Percentiles rank a stretch among this genome's conserved stretches.
Evolutionary conservation across 2,329 filamentous ascomycete genomes (phyloP).

Genomic region (Ophiostoma ips): DNA sequence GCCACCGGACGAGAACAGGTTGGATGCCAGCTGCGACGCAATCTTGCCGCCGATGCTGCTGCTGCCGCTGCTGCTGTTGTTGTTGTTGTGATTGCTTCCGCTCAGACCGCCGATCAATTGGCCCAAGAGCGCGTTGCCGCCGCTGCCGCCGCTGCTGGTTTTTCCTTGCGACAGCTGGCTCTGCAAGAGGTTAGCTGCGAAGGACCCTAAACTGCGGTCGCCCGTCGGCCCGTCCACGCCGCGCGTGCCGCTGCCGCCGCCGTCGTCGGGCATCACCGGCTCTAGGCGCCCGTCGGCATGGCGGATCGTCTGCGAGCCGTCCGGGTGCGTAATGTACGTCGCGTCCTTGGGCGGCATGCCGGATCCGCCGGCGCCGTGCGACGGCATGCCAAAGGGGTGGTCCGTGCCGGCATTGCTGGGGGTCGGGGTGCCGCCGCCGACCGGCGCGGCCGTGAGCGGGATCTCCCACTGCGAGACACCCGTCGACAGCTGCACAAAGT

Average conservation of each 20-base stretch:
- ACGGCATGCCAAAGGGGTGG: slow-evolving; percentile 47
- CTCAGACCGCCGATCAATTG: slow-evolving; percentile 31
- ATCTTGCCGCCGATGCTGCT: slow-evolving; percentile 34
- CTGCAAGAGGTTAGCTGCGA: slow-evolving; percentile 45
- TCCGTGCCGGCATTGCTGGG: slow-evolving; percentile 37
- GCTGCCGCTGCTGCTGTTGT: slow-evolving; percentile 5
- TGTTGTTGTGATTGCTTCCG: slow-evolving; percentile 17
- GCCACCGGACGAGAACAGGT: slow-evolving; percentile 36
- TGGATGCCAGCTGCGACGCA: slow-evolving; percentile 42
- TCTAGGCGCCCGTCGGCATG: slow-evolving; percentile 48
- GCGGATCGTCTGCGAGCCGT: slow-evolving; percentile 47
- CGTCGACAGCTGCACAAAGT: slow-evolving; percentile 59
- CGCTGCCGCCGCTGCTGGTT: slow-evolving; percentile 19
- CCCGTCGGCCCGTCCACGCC: slow-evolving; percentile 22
- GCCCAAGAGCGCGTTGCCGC: slow-evolving; percentile 30
- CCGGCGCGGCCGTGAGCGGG: slow-evolving; percentile 49
- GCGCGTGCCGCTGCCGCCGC: slow-evolving; percentile 27
- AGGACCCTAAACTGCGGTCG: slow-evolving; percentile 50
- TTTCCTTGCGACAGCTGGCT: slow-evolving; percentile 29
- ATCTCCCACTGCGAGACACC: slow-evolving; percentile 63
- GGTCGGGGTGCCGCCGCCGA: slow-evolving; percentile 34
- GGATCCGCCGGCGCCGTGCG: slow-evolving; percentile 2
- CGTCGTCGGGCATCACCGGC: slow-evolving; percentile 34
- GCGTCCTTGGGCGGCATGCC: slow-evolving; percentile 14
- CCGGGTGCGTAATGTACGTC: slow-evolving; percentile 46